A percentile compares a stretch with the other conserved stretches of the same genome.
Conservation (phyloP, 1,284 basidiomycete species). For the Malassezia japonica region DNA sequence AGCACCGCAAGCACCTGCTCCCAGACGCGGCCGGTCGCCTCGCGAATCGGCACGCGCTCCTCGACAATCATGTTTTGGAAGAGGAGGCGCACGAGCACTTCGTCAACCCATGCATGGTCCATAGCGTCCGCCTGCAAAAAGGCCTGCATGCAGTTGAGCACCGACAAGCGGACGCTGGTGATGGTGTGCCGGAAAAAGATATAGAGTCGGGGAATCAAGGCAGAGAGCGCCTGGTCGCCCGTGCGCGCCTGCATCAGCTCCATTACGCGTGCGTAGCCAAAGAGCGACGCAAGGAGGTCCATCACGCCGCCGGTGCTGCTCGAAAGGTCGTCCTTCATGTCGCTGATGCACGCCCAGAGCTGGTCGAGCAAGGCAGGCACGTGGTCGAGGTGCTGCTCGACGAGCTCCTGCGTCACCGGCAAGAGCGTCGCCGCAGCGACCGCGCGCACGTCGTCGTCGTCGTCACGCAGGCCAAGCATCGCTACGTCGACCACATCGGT, state of each 20-base stretch:
- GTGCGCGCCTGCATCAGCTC: conserved; percentile 53
- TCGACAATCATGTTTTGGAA: conserved; percentile 94
- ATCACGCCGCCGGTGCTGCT: conserved; percentile 95
- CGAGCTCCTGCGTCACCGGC: conserved; percentile 72
- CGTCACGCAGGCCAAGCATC: conserved; percentile 64
- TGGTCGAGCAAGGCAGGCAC: conserved; percentile 62
- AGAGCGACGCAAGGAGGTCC: conserved; percentile 58
- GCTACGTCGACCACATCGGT: conserved; percentile 30
- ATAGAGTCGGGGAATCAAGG: conserved; percentile 76
- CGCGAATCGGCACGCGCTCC: conserved; percentile 73
- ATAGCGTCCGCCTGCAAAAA: conserved; percentile 72
- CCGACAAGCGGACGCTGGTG: conserved; percentile 79
- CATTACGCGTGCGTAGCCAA: conserved; percentile 59
- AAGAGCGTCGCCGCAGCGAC: conserved; percentile 85
- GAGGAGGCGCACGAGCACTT: conserved; percentile 68
- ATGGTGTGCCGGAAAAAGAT: conserved; percentile 98
- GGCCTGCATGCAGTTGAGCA: conserved; percentile 76
- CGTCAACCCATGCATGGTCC: conserved; percentile 70
- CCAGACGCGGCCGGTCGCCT: conserved; percentile 71
- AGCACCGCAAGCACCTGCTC: conserved; percentile 56
- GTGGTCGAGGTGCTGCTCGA: conserved; percentile 58
- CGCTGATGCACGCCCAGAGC: conserved; percentile 79
- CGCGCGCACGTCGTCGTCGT: conserved; percentile 90
- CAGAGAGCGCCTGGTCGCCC: conserved; percentile 53
- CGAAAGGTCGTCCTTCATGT: conserved; percentile 92